Percentiles rank a stretch among this genome's conserved stretches.
These are phyloP conservation scores for Trichoderma semiorbis DNA, from an alignment of 2,329 filamentous ascomycete species.

Conservation along the genomic window DNA sequence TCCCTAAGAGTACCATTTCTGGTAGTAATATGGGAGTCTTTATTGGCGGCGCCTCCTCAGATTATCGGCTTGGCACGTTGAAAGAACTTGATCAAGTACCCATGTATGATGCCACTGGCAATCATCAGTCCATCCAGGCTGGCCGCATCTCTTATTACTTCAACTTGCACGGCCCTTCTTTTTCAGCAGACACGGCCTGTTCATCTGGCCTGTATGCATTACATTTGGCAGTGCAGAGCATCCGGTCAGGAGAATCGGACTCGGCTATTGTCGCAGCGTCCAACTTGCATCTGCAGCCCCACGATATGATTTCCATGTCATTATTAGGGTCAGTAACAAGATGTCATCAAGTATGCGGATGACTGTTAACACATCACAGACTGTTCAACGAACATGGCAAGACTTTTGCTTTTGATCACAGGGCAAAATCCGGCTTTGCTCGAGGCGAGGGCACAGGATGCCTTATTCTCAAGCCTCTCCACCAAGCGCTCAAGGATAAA, in stretches of 20 bases:
- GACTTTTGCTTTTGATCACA: constrained; percentile 41
- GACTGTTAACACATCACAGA: constrained; percentile 3
- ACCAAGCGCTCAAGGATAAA: constrained; percentile 51
- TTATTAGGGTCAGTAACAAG: constrained; percentile 26
- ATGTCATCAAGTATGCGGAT: neutral
- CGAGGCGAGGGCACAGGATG: constrained; percentile 57
- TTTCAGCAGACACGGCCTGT: constrained; percentile 51
- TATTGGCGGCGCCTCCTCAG: constrained; percentile 45
- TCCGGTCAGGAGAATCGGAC: constrained; percentile 44
- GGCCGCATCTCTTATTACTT: constrained; percentile 56
- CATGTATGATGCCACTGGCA: constrained; percentile 51
- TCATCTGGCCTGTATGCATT: constrained; percentile 50
- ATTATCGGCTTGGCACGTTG: constrained; percentile 44
- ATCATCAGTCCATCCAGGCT: constrained; percentile 49
- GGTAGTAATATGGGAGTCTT: constrained; percentile 50
- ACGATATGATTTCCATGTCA: constrained; percentile 33
- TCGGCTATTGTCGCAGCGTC: constrained; percentile 47
- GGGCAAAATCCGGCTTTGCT: constrained; percentile 48
- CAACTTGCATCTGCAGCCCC: constrained; percentile 46
- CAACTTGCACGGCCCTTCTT: constrained; percentile 51
- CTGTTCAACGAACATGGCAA: constrained; percentile 49
- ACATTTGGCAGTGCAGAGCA: constrained; percentile 48
- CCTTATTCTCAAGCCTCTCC: constrained; percentile 55
- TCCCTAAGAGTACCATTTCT: constrained; percentile 45
- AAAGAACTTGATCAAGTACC: constrained; percentile 46